These are phyloP conservation scores for Macrocybe gigantea DNA, from an alignment of 768 basidiomycete genomes.

Conservation along the genomic window DNA sequence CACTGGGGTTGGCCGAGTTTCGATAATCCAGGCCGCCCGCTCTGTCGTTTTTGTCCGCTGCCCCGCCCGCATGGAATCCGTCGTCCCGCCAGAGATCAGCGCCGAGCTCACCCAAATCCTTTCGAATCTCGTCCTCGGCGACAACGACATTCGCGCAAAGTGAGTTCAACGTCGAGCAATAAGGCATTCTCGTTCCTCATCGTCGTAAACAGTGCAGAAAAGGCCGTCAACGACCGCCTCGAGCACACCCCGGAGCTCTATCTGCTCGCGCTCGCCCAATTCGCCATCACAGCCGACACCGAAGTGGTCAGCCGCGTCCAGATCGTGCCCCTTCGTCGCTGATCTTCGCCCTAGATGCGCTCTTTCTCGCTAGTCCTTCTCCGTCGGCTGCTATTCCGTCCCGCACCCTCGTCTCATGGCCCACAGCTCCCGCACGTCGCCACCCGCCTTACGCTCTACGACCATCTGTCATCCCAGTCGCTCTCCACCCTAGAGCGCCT, in stretches of 20 bases:
- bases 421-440: constrained; percentile 13
- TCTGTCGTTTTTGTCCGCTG: not conserved
- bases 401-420: constrained; percentile 27
- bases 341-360: constrained; percentile 53
- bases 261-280: constrained; percentile 72
- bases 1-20: not conserved
- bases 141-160: constrained; percentile 78
- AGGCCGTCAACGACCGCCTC: constrained; percentile 75
- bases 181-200: constrained; percentile 1
- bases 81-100: constrained; percentile 66
- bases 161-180: constrained; percentile 20
- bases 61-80: constrained; percentile 31
- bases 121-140: constrained; percentile 77
- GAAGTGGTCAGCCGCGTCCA: constrained; percentile 56
- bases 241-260: constrained; percentile 76
- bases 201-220: constrained; percentile 52
- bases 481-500: constrained; percentile 66
- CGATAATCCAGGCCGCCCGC: not conserved
- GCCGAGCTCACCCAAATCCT: constrained; percentile 78
- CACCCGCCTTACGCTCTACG: constrained; percentile 61
- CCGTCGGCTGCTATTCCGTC: constrained; percentile 70
- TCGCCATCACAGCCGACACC: constrained; percentile 69
- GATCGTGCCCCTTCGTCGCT: not conserved
- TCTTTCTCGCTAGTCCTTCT: constrained; percentile 80
- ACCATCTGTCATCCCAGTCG: constrained; percentile 64